Conservation (phyloP, 352 stramenopile genomes). For the Phytophthora aleatoria region DNA sequence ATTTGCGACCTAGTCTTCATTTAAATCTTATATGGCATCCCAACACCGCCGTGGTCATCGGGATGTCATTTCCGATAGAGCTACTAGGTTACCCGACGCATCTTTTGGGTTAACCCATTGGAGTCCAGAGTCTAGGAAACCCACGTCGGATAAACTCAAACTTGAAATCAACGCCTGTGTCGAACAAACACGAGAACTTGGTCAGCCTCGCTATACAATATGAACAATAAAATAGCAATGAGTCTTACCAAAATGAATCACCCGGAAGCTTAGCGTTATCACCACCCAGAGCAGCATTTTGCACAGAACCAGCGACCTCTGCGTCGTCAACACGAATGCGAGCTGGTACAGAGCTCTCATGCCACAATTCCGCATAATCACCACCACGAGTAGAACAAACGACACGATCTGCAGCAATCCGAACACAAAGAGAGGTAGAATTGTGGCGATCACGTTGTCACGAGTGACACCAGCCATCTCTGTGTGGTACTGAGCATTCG, state of each 20-base stretch:
- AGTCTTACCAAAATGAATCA: conserved; percentile 37
- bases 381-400: conserved; percentile 19
- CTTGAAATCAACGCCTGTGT: conserved; percentile 21
- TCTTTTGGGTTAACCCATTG: background rate
- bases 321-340: conserved; percentile 40
- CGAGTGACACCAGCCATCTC: background rate
- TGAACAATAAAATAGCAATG: background rate
- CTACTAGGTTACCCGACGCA: too few species aligned
- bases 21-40: too few species aligned
- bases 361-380: conserved; percentile 18
- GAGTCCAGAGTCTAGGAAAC: background rate
- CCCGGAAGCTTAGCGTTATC: conserved; percentile 20
- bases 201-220: background rate
- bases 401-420: conserved; percentile 22
- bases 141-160: background rate
- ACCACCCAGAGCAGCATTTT: conserved; percentile 42
- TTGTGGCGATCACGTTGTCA: background rate
- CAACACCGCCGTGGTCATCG: too few species aligned
- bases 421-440: conserved; percentile 1
- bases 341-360: conserved; percentile 32
- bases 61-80: too few species aligned
- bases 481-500: background rate
- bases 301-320: conserved; percentile 19
- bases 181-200: background rate
- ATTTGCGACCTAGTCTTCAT: too few species aligned